Evolutionary conservation across 495 filamentous ascomycete species (phyloP), one percentile per base, ranked within the genome.

Genomic region (Talaromyces wortmannii): DNA sequence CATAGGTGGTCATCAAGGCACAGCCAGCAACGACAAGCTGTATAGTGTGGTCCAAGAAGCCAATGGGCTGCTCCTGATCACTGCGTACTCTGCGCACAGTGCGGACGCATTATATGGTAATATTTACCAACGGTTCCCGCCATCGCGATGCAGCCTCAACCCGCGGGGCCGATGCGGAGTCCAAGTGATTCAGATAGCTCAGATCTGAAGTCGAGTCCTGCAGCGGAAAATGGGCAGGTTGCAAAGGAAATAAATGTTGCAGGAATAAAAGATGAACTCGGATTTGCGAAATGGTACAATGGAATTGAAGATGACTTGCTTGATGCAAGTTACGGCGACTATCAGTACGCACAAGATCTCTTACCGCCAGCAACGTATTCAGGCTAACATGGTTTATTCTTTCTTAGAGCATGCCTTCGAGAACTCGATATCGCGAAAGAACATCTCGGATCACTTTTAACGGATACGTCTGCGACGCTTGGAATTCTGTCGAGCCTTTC

Each of bases 311-410:
- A 78, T 30, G 80, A 80, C 53, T 69, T 97, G 61, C 73, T 92
- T 52, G 83, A 90, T 59, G 81, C 89, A 47, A 92, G 88, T 71
- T 87, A 91, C 61, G 86, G 88, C 55, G 85, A 94, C 63, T 96
- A 95, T 68, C 76, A 85, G 89, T 95, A 81, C 61, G 81, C 62
- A 46, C 7, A 16, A 50, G 36, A 40, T 40, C 36, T 36, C 31
- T 46, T 17, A 30, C 23, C 44, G 12, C 2, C 5, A 30, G 5
- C 29, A 13, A 29, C 15, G 13, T 17, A n/a, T 11, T 29, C 5
- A 45, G 42, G 10, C 18, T 49, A 48, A 36, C 23, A 11, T 43
- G 31, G 30, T 51, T 53, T 53, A 55, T 48, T 52, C 17, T 7
- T 11, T 23, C 49, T 49, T 69, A 89, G 88, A 63, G 70, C 87